phyloP scores from a whole-genome alignment of 1,139 yeast species.

The Geotrichum macrosporum region DNA sequence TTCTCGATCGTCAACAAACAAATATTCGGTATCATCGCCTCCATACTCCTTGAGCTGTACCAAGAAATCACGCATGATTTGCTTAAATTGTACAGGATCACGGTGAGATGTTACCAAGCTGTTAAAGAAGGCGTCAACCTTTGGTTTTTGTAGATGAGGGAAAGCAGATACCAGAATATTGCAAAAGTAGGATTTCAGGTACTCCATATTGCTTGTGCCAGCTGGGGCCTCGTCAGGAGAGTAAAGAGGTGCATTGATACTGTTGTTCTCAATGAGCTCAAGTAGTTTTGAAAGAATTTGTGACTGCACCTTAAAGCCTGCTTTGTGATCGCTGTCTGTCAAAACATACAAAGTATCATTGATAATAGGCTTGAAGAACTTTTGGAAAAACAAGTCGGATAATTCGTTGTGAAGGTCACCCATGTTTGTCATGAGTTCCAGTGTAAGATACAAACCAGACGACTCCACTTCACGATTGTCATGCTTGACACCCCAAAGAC shows the following conservation, averaged over 20 bases:
- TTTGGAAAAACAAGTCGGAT: constrained; percentile 81
- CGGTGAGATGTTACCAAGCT: constrained; percentile 67
- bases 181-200: constrained; percentile 74
- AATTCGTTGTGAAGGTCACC: constrained; percentile 73
- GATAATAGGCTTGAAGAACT: constrained; percentile 81
- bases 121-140: constrained; percentile 72
- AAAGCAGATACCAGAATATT: constrained; percentile 83
- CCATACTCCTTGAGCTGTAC: constrained; percentile 95
- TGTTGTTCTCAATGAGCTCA: constrained; percentile 73
- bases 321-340: constrained; percentile 96
- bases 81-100: constrained; percentile 73
- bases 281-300: constrained; percentile 78
- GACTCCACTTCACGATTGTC: constrained; percentile 94
- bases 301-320: constrained; percentile 88
- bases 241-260: constrained; percentile 73
- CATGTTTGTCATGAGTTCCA: constrained; percentile 77
- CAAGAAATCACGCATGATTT: constrained; percentile 86
- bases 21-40: constrained; percentile 67
- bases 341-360: constrained; percentile 90
- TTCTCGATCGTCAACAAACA: constrained; percentile 91
- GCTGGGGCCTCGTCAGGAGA: constrained; percentile 56
- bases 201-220: constrained; percentile 78
- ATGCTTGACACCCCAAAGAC: constrained; percentile 97
- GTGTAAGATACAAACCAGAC: constrained; percentile 75
- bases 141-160: constrained; percentile 82